Evolutionary conservation across 345 rosid species (phyloP).

Genomic region (Melaleuca quinquenervia): DNA sequence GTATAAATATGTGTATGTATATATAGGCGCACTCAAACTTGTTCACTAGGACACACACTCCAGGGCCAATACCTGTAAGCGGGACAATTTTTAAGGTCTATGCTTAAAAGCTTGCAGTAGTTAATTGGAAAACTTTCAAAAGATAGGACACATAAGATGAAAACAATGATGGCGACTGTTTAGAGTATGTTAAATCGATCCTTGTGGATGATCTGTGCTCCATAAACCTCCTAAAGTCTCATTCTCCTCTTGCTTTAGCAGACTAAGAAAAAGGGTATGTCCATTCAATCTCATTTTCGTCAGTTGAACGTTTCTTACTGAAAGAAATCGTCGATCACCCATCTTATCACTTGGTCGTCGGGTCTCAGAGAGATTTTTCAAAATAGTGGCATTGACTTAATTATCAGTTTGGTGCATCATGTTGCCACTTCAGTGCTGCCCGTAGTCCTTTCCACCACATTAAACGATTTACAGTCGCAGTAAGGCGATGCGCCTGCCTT

Average conservation of each 20-base stretch:
- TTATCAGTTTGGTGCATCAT: background rate
- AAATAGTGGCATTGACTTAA: background rate
- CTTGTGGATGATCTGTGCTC: background rate
- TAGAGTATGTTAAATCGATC: background rate
- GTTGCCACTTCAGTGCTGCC: background rate
- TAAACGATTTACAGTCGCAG: background rate
- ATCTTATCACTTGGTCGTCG: background rate
- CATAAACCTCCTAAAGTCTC: background rate
- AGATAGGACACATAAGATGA: background rate
- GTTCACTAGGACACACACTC: background rate
- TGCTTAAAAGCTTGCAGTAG: background rate
- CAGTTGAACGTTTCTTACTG: background rate
- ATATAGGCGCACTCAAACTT: background rate
- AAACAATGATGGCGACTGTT: background rate
- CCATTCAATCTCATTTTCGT: background rate
- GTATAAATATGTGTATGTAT: background rate
- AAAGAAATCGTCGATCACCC: background rate
- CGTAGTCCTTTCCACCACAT: background rate
- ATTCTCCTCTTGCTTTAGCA: background rate
- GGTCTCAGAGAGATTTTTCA: background rate
- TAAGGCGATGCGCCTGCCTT: background rate
- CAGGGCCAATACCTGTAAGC: background rate
- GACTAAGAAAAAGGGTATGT: background rate
- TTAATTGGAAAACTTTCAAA: background rate
- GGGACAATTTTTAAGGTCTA: no score